Base-by-base conservation (phyloP, 208 protist genomes). In the Kentomonas sorsogonicus region DNA sequence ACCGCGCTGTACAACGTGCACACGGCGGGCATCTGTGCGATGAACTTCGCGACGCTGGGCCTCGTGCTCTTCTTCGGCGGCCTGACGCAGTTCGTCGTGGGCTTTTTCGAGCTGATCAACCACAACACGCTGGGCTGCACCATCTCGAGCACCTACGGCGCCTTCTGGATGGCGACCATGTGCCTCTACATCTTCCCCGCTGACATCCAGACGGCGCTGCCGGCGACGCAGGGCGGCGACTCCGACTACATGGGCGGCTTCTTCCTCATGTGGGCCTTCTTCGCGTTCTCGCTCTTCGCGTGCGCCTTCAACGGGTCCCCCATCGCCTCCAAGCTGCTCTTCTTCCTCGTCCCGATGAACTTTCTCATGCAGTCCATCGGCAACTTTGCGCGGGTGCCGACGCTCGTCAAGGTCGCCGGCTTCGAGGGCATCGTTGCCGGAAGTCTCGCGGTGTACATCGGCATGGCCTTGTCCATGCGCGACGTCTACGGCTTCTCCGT, bases 401-500 rank as follows among this genome's bases (percentile, higher is more conserved):
- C 66, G 13, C 51, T 86, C 27, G 48, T 63, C 47, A 53, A 69
- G 26, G 53, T 81, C 6, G 73, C 78, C 22, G 73, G 73, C 22
- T 85, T 57, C 40, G 71, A 79, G 44, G 78, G 78, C 13, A 80
- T 85, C 11, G 54, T 75, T 22, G 63, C 65, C 36, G 69, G 70
- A 3, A 53, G 59, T 9, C 39, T 76, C 20, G 69, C 73, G n/a
- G 67, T 73, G 27, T 81, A 85, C 61, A 53, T 73, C 0, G 73
- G 70, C 13, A 74, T 81, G 47, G 78, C 78, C 15, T 67, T 78
- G 36, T 58, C 65, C 39, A 58, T 85, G 53, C 64, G 60, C 13
- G 72, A 69, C n/a, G 64, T 53, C 38, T 71, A 75, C 53, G 70
- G 66, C 18, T 57, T 31, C 34, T 66, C 23, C 41, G 33, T 81